Base-by-base conservation (phyloP, 495 filamentous ascomycete genomes). In the Penicillium daleae region DNA sequence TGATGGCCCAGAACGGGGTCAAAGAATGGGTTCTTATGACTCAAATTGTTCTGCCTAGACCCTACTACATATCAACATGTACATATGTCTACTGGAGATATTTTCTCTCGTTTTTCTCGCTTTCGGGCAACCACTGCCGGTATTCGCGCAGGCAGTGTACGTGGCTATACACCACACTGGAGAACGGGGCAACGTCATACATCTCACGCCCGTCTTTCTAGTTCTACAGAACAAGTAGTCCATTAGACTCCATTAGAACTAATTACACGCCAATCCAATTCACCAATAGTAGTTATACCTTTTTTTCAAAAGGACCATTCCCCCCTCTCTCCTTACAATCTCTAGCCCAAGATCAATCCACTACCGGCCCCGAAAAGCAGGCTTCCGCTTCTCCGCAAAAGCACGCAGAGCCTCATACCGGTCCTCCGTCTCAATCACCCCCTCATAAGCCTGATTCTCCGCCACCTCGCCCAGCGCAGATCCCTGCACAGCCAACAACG, bases 371-470 rank as follows among this genome's bases (percentile, higher is more conserved):
- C 82, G 89, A 69, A 96, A 97, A 24, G 86, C 83, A 26, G 93
- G 92, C 81, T 85, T 93, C 72, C 94, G 86, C 87, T 96, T 97
- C 84, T 97, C 92, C 62, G 79, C 80, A 80, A 98, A 98, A 33
- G 94, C 94, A 64, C 70, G 80, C 71, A 98, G 78, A 64, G 92
- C 94, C 83, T 97, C 94, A 69, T 88, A 77, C 59, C 93, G 83
- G 81, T 98, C 94, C 71, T 92, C 86, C 7, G 91, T 96, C 64
- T 83, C 82, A 29, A 97, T 80, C 5, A 97, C 92, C 29, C 83
- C 77, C 65, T 89, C 85, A 76, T 97, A 97, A 69, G 89, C 91
- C 62, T 78, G 74, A 76, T 89, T 90, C 77, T 97, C 94, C 29
- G 83, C 80, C 69, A 81, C 82, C 76, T 91, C 90, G 32, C 76